phyloP scores from a whole-genome alignment of 495 filamentous ascomycete genomes.

The Aspergillus cristatus region DNA sequence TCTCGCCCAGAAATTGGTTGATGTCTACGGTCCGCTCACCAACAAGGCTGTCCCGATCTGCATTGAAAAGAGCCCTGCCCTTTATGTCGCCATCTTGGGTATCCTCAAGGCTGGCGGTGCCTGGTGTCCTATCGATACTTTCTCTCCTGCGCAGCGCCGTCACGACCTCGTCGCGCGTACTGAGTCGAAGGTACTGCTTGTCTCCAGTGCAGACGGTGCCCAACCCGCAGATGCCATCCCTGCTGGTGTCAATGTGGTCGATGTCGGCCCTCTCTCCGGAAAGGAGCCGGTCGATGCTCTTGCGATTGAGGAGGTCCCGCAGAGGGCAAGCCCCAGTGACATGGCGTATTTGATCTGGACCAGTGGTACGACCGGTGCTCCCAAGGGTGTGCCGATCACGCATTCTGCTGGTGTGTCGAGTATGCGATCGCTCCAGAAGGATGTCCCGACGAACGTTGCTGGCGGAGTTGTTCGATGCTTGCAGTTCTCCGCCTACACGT shows the following conservation, averaged over 20 bases:
- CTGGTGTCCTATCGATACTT: constrained; percentile 32
- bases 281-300: neutral
- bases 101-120: constrained; percentile 56
- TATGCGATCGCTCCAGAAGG: constrained; percentile 22
- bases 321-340: constrained; percentile 20
- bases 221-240: constrained; percentile 20
- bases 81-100: constrained; percentile 70
- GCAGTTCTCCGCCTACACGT: constrained; percentile 30
- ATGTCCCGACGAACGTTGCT: constrained; percentile 19
- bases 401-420: constrained; percentile 28
- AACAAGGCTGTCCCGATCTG: constrained; percentile 57
- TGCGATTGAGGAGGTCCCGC: neutral
- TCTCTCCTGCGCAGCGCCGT: constrained; percentile 24
- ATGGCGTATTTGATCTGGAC: constrained; percentile 71
- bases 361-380: constrained; percentile 76
- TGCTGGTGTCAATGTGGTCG: constrained; percentile 12
- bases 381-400: constrained; percentile 47
- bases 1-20: constrained; percentile 17
- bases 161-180: constrained; percentile 26
- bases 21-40: constrained; percentile 11
- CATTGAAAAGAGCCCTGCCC: constrained; percentile 72
- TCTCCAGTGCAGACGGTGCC: constrained; percentile 13
- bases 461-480: constrained; percentile 21
- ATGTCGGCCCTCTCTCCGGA: constrained; percentile 11
- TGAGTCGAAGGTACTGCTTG: constrained; percentile 15